Conservation (phyloP, 805 yeast genomes). For the Candida jianshihensis region DNA sequence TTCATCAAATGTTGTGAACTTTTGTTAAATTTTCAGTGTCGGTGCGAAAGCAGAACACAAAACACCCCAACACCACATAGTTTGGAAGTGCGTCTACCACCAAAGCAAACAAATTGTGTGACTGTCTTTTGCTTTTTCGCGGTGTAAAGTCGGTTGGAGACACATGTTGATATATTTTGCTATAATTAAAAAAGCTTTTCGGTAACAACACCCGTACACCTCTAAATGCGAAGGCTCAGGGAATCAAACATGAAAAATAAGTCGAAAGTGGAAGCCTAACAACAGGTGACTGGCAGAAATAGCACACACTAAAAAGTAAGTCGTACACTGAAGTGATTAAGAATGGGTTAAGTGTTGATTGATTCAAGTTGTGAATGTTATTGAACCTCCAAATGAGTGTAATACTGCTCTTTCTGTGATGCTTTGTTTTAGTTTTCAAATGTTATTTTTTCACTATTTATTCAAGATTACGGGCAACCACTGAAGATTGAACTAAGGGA, state of each 20-base stretch:
- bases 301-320: conserved; percentile 2
- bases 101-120: background rate
- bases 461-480: too few species aligned
- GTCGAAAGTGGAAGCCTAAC: background rate
- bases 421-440: too few species aligned
- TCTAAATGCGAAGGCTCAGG: background rate
- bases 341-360: too few species aligned
- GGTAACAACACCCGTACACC: background rate
- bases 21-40: conserved; percentile 15
- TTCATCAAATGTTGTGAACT: conserved; percentile 6
- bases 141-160: background rate
- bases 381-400: too few species aligned
- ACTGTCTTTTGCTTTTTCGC: background rate
- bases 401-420: too few species aligned
- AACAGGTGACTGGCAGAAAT: background rate
- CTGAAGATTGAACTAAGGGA: too few species aligned
- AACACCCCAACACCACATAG: conserved; percentile 2
- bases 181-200: too few species aligned
- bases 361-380: too few species aligned
- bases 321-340: too few species aligned
- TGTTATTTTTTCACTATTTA: too few species aligned
- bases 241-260: background rate
- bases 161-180: background rate
- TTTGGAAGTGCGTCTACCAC: background rate
- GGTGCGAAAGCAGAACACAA: conserved; percentile 1